These are phyloP conservation scores for Chloris gayana DNA, from an alignment of 176 grass and related monocot species.

Conservation along the genomic window DNA sequence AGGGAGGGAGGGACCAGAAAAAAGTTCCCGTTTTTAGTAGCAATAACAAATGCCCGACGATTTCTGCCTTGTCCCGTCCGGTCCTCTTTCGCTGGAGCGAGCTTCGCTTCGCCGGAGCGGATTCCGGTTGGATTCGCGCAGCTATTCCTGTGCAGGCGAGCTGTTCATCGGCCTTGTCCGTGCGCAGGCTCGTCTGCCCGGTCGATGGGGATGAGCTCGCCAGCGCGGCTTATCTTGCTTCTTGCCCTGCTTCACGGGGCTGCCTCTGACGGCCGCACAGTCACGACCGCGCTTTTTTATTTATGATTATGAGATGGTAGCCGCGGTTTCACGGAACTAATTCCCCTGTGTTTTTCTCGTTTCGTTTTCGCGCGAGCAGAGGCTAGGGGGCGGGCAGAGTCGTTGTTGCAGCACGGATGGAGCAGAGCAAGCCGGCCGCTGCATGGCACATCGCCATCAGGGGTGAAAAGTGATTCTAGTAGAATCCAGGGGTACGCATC, in stretches of 20 bases:
- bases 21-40: not conserved
- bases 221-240: conserved; percentile 31
- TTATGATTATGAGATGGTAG: not conserved
- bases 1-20: not conserved
- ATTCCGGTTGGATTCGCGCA: not conserved
- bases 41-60: too few relatives aligned
- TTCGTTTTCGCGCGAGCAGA: not conserved
- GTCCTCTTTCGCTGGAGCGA: not conserved
- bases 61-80: not conserved
- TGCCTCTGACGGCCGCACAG: not conserved
- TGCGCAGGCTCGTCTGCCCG: not conserved
- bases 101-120: too few relatives aligned
- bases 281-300: not conserved
- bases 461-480: too few relatives aligned
- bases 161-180: not conserved
- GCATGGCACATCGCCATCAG: not conserved
- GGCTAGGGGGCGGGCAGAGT: not conserved
- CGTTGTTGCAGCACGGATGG: not conserved
- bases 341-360: not conserved
- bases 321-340: not conserved
- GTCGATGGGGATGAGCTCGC: conserved; percentile 34
- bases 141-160: not conserved
- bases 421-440: not conserved
- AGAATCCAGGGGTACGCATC: not conserved
- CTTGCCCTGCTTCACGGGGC: conserved; percentile 38